These are phyloP conservation scores for Sinapis alba DNA, from an alignment of 441 rosid species.

Conservation along the genomic window DNA sequence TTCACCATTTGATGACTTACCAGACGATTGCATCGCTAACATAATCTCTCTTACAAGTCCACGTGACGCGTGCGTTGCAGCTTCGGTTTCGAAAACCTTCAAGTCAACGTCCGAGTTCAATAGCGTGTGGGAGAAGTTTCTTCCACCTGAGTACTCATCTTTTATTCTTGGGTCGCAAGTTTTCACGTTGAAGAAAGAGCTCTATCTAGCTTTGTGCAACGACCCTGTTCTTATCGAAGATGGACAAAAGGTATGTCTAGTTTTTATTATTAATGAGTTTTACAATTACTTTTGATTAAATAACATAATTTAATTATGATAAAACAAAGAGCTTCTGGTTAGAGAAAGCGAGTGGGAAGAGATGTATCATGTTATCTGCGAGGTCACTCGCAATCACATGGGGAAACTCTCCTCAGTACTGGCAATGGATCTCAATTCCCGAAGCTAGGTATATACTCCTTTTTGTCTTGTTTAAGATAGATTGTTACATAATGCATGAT, in stretches of 20 bases:
- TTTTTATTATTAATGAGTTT: background rate
- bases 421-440: constrained; percentile 3
- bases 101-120: constrained; percentile 52
- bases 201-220: constrained; percentile 5
- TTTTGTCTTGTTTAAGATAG: background rate
- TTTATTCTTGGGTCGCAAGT: constrained; percentile 25
- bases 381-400: background rate
- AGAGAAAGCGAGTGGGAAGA: constrained; percentile 1
- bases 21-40: constrained; percentile 46
- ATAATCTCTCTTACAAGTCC: constrained; percentile 40
- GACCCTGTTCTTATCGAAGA: background rate
- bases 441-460: background rate
- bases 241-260: background rate
- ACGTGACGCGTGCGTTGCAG: constrained; percentile 38
- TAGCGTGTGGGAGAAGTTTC: constrained; percentile 61
- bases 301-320: background rate
- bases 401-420: background rate
- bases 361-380: background rate
- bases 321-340: background rate
- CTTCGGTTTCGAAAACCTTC: constrained; percentile 47
- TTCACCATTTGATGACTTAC: constrained; percentile 23
- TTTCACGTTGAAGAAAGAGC: background rate
- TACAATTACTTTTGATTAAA: background rate
- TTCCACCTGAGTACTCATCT: constrained; percentile 46
- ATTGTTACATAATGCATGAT: background rate